Conservation (phyloP, 371 early-diverging fungal species). For the Chytridium lagenaria region DNA sequence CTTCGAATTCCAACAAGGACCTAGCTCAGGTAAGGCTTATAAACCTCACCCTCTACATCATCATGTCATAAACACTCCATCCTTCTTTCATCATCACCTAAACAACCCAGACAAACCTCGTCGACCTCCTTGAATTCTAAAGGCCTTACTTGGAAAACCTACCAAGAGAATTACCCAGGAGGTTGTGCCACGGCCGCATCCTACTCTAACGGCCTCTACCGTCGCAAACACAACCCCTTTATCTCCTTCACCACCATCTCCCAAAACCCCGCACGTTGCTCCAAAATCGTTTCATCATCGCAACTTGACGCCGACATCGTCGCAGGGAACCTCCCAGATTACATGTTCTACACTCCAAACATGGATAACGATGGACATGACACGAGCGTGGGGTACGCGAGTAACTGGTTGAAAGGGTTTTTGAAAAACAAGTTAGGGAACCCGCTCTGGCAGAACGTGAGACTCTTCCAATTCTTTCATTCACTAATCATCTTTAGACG, state of each 20-base stretch:
- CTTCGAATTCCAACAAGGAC: neutral
- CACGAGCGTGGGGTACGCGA: constrained; percentile 18
- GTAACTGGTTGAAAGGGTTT: constrained; percentile 44
- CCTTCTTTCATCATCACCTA: neutral
- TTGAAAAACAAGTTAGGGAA: constrained; percentile 39
- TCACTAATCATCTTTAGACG: constrained; percentile 30
- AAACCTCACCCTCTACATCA: too few species aligned
- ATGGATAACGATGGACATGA: too few species aligned
- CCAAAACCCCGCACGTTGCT: constrained; percentile 53
- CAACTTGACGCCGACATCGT: constrained; percentile 60
- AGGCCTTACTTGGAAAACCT: constrained; percentile 68
- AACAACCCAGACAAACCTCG: constrained; percentile 38
- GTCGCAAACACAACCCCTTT: too few species aligned
- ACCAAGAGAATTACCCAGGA: constrained; percentile 68
- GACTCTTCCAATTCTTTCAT: neutral
- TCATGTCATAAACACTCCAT: too few species aligned
- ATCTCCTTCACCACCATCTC: too few species aligned
- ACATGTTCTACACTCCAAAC: constrained; percentile 64
- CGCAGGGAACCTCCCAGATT: constrained; percentile 59
- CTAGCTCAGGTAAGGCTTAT: neutral
- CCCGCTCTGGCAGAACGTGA: constrained; percentile 19
- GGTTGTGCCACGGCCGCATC: constrained; percentile 50
- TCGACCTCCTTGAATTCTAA: constrained; percentile 71
- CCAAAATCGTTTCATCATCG: constrained; percentile 58
- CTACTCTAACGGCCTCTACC: constrained; percentile 43